These are phyloP conservation scores for Lachnellula occidentalis DNA, from an alignment of 2,329 filamentous ascomycete species.

Conservation along the genomic window DNA sequence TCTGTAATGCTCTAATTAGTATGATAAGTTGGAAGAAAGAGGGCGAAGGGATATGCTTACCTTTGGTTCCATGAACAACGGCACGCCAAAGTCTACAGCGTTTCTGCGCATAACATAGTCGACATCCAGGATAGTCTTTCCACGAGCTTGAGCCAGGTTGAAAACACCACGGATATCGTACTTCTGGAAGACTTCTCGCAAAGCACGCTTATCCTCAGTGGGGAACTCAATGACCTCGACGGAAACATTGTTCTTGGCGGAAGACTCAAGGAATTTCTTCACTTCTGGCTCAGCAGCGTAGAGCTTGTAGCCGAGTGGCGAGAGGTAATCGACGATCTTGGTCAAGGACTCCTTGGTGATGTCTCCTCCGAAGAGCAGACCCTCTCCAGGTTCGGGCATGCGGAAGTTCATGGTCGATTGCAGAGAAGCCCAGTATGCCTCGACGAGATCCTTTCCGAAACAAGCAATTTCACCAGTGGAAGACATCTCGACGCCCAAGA, in stretches of 20 bases:
- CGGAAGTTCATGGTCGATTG: slow-evolving; percentile 99
- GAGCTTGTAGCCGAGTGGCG: slow-evolving; percentile 90
- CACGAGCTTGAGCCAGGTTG: slow-evolving; percentile 82
- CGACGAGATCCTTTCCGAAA: slow-evolving; percentile 91
- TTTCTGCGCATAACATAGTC: slow-evolving; percentile 99
- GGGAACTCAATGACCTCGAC: slow-evolving; percentile 97
- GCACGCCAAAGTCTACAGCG: slow-evolving; percentile 95
- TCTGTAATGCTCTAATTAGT: slow-evolving; percentile 50
- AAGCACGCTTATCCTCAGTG: slow-evolving; percentile 88
- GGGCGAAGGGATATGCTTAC: slow-evolving; percentile 45
- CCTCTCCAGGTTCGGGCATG: slow-evolving; percentile 87
- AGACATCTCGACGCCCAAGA: slow-evolving; percentile 96
- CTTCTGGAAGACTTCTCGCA: slow-evolving; percentile 93
- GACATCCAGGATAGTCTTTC: slow-evolving; percentile 79
- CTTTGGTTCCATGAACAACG: slow-evolving; percentile 97
- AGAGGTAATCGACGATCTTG: slow-evolving; percentile 78
- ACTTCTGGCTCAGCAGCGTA: slow-evolving; percentile 78
- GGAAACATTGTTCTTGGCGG: slow-evolving; percentile 57
- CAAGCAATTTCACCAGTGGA: slow-evolving; percentile 97
- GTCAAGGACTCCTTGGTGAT: slow-evolving; percentile 63
- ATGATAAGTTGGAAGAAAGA: background rate
- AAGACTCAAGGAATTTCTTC: slow-evolving; percentile 75
- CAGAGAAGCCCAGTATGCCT: slow-evolving; percentile 95
- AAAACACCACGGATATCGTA: slow-evolving; percentile 95
- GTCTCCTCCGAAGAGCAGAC: slow-evolving; percentile 90